Evolutionary conservation across 257 asterid genomes (phyloP), one percentile per base, ranked within the genome.

Genomic region (Handroanthus guayacan): DNA sequence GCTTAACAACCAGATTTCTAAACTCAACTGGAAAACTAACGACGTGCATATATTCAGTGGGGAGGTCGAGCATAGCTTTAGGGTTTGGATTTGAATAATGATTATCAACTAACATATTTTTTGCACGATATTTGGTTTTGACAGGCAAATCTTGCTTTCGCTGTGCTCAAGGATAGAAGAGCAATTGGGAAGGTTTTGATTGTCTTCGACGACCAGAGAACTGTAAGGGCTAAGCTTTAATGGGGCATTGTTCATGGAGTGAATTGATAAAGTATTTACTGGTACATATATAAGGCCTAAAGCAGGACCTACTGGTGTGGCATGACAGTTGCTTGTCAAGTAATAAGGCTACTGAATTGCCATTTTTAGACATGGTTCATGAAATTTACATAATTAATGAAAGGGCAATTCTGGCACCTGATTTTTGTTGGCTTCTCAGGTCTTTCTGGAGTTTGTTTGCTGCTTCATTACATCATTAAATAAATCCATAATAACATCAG

Each of bases 101-200:
- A 7, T 48, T 18, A 13, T 41, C 37, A 11, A 1, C 17, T 67
- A 38, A 74, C n/a, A 5, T 5, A 20, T n/a, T 4, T 25, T 13
- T 67, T 47, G 44, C 17, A n/a, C 2, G 14, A 61, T 57, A 7
- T 38, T 69, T 50, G 52, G 39, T 69, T 76, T 67, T 74, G 70
- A 62, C 90, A 91, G 97, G 97, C 98, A 62, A 77, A 91, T 82
- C 93, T 85, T 60, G 99, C 98, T 14, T 92, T 95, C 62, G 77
- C 87, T 61, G 97, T 97, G 11, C 90, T 95, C 25, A 86, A 90
- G 87, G 96, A 91, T 61, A 82, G 99, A 75, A 91, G 86, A 82
- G 98, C 94, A 70, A 91, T 95, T 73, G 99, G 99, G 58, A 95
- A 95, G 86, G 99, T 91, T 86, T 75, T 95, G 94, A 84, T 95